A percentile compares a stretch with the other conserved stretches of the same genome.
These are phyloP conservation scores for Trametes versicolor DNA, from an alignment of 1,284 basidiomycete genomes.

Conservation along the genomic window DNA sequence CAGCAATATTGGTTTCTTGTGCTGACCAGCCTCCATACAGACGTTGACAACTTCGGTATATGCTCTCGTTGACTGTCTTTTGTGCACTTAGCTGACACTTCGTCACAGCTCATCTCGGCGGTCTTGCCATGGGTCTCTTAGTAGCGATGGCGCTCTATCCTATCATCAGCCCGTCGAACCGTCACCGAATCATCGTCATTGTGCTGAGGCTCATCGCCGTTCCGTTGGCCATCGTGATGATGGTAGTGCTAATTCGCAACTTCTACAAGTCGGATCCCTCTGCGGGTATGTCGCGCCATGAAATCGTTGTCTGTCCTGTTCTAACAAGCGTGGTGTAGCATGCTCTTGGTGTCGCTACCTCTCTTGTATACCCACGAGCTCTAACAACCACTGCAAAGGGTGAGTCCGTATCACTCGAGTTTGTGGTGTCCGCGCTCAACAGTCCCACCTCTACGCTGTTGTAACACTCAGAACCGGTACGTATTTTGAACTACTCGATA, in stretches of 20 bases:
- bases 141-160: constrained; percentile 88
- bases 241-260: constrained; percentile 85
- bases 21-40: constrained; percentile 46
- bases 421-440: background rate
- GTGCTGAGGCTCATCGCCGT: constrained; percentile 77
- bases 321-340: constrained; percentile 51
- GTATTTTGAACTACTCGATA: background rate
- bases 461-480: constrained; percentile 9
- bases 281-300: constrained; percentile 60
- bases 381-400: constrained; percentile 85
- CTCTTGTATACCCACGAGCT: constrained; percentile 83
- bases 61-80: constrained; percentile 14
- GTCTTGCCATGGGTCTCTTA: constrained; percentile 86
- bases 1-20: constrained; percentile 4
- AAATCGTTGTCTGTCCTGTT: constrained; percentile 1
- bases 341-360: constrained; percentile 93
- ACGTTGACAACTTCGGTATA: constrained; percentile 83
- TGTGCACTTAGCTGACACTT: constrained; percentile 19
- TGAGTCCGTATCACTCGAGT: constrained; percentile 35
- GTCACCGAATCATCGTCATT: constrained; percentile 83
- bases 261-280: constrained; percentile 91
- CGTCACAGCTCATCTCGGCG: constrained; percentile 75
- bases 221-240: constrained; percentile 81
- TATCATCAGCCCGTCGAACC: constrained; percentile 81
- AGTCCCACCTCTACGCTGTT: background rate